These are phyloP conservation scores for Wickerhamomyces sp. DNA, from an alignment of 1,139 yeast genomes.

Conservation along the genomic window DNA sequence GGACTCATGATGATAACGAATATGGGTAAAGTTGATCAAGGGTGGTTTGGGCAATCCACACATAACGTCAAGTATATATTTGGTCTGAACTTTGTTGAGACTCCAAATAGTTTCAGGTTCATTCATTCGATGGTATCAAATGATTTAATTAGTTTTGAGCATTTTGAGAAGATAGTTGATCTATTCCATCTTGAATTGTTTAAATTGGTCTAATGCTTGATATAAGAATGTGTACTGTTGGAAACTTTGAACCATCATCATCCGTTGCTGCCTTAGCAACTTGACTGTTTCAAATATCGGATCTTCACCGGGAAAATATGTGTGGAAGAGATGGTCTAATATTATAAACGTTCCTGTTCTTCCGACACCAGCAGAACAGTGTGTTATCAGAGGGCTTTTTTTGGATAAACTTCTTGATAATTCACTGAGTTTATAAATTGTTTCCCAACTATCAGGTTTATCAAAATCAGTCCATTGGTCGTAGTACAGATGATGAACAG, in stretches of 20 bases:
- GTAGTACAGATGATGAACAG: conserved; percentile 37
- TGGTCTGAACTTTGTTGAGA: no score
- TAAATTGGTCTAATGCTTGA: conserved; percentile 21
- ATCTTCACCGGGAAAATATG: conserved; percentile 6
- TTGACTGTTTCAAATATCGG: conserved; percentile 35
- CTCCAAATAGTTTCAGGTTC: no score
- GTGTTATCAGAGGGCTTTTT: conserved; percentile 42
- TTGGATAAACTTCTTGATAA: conserved; percentile 27
- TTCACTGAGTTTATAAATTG: conserved; percentile 25
- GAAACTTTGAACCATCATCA: conserved; percentile 66
- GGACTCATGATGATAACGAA: no score
- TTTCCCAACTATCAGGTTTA: conserved; percentile 33
- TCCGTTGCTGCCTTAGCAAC: conserved; percentile 47
- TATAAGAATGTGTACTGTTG: conserved; percentile 52
- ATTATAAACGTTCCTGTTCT: conserved; percentile 72
- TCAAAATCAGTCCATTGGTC: conserved; percentile 44
- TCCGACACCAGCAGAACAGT: conserved; percentile 82
- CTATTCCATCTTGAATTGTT: background rate
- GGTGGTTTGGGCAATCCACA: no score
- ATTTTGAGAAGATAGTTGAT: background rate
- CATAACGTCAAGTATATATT: no score
- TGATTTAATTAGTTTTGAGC: no score
- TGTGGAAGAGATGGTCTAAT: conserved; percentile 48
- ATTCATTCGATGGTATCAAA: no score
- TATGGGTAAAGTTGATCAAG: no score